Conservation (phyloP, 257 asterid genomes). For the Ilex aquifolium region DNA sequence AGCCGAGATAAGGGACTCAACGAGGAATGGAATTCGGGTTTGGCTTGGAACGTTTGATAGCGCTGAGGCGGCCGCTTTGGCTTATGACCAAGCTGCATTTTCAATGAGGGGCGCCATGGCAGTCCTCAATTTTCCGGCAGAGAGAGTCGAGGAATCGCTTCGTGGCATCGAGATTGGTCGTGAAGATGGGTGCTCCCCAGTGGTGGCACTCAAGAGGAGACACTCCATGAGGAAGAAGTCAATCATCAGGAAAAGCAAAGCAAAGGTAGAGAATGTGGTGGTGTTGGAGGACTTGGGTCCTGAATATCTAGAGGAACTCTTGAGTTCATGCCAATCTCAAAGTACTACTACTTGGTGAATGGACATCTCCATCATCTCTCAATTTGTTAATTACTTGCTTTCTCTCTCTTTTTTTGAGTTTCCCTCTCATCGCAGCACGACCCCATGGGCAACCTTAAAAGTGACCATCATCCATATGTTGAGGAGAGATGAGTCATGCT, state of each 20-base stretch:
- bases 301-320: slow-evolving; percentile 52
- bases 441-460: too few relatives aligned
- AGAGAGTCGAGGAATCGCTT: slow-evolving; percentile 53
- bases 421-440: too few relatives aligned
- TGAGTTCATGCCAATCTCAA: slow-evolving; percentile 29
- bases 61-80: slow-evolving; percentile 87
- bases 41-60: slow-evolving; percentile 86
- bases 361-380: too few relatives aligned
- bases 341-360: slow-evolving; percentile 17
- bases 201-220: slow-evolving; percentile 56
- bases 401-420: background rate
- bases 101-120: slow-evolving; percentile 67
- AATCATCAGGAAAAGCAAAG: slow-evolving; percentile 9
- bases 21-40: slow-evolving; percentile 69
- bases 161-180: slow-evolving; percentile 41
- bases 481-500: too few relatives aligned
- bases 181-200: slow-evolving; percentile 68
- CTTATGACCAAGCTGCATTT: slow-evolving; percentile 84
- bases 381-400: background rate
- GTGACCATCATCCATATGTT: too few relatives aligned
- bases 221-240: slow-evolving; percentile 50
- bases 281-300: slow-evolving; percentile 82
- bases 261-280: slow-evolving; percentile 31
- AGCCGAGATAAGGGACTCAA: slow-evolving; percentile 83
- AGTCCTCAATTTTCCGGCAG: slow-evolving; percentile 71